Conservation (phyloP, 148 eudicot species). For the Persicaria tinctoria region DNA sequence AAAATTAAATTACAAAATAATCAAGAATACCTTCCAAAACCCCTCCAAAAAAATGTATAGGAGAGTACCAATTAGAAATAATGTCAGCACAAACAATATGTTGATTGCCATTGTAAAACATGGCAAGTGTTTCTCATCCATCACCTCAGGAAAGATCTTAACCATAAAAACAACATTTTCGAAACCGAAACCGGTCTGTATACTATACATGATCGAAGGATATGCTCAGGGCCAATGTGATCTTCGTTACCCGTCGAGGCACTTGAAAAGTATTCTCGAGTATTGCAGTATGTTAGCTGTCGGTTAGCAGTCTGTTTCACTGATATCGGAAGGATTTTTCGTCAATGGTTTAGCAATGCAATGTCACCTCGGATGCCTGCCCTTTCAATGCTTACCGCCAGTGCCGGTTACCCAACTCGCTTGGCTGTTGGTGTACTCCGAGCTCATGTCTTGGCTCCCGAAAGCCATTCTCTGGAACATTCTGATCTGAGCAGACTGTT, state of each 20-base stretch:
- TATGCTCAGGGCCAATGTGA: background rate
- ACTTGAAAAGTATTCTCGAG: background rate
- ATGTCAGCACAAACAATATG: background rate
- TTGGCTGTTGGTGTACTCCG: slow-evolving; percentile 44
- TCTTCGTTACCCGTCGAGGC: background rate
- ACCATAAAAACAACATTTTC: slow-evolving; percentile 5
- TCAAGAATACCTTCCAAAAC: background rate
- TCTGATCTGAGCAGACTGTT: slow-evolving; percentile 87
- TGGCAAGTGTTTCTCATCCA: slow-evolving; percentile 7
- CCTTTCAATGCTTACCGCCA: background rate
- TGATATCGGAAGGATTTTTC: background rate
- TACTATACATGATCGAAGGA: slow-evolving; percentile 2
- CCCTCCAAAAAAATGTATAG: background rate
- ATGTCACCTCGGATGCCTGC: background rate
- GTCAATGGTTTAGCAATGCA: background rate
- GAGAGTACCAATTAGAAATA: background rate
- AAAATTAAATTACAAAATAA: background rate
- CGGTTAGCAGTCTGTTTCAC: background rate
- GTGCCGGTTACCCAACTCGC: slow-evolving; percentile 42
- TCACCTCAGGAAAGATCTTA: background rate
- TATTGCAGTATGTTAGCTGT: background rate
- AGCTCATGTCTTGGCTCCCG: slow-evolving; percentile 78
- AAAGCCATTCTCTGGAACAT: slow-evolving; percentile 88
- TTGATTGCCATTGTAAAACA: slow-evolving; percentile 1
- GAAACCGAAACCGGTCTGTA: background rate